Conservation (phyloP, 148 eudicot genomes). For the Amaranthus hypochondriacus region DNA sequence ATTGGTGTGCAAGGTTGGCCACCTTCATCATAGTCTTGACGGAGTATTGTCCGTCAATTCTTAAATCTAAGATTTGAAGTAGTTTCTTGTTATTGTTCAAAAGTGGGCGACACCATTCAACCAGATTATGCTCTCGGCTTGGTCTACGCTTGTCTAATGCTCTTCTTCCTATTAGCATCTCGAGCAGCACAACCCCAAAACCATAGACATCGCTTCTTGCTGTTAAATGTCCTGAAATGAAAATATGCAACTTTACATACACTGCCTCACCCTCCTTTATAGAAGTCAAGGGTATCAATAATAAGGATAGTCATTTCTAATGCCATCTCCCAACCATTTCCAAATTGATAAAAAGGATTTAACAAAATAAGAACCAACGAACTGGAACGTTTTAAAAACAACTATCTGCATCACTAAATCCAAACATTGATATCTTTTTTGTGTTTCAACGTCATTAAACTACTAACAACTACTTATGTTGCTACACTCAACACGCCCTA, state of each 20-base stretch:
- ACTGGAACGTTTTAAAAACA: too few relatives aligned
- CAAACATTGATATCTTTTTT: too few relatives aligned
- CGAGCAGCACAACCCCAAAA: constrained; percentile 79
- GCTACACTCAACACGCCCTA: too few relatives aligned
- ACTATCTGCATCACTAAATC: too few relatives aligned
- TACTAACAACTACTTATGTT: too few relatives aligned
- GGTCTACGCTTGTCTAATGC: constrained; percentile 80
- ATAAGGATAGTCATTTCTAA: too few relatives aligned
- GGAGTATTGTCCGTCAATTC: constrained; percentile 82
- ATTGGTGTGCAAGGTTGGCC: constrained; percentile 68
- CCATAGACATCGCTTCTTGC: constrained; percentile 86
- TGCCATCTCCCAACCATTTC: too few relatives aligned
- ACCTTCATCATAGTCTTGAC: constrained; percentile 55
- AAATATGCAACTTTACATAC: background rate
- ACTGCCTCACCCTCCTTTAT: too few relatives aligned
- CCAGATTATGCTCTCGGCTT: constrained; percentile 75
- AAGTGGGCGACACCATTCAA: constrained; percentile 82
- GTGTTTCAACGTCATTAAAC: too few relatives aligned
- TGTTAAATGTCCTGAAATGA: constrained; percentile 67
- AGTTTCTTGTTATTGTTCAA: constrained; percentile 73
- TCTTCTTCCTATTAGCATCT: constrained; percentile 80
- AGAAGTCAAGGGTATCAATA: too few relatives aligned
- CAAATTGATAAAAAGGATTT: background rate
- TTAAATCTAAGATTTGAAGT: constrained; percentile 54
- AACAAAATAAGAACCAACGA: too few relatives aligned